Base-by-base conservation (phyloP, 2,329 filamentous ascomycete species). In the Xylaria sp. region DNA sequence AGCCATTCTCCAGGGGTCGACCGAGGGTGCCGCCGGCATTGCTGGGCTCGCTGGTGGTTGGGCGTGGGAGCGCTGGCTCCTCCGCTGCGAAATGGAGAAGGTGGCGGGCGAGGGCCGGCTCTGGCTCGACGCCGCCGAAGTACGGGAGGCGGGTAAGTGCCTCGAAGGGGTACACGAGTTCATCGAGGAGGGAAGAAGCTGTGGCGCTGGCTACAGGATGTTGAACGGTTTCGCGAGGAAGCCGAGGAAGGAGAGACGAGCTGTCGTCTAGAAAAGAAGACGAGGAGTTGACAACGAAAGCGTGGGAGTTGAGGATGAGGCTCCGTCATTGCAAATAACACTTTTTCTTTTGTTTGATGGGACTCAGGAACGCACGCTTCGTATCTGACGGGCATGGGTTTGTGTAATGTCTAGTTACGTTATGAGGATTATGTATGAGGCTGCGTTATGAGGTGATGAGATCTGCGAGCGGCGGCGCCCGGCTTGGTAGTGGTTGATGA, bases 41-140 rank as follows among this genome's bases (percentile, higher is more conserved):
- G 91, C 92, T 13, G 94, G 94, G 23, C 82, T 98, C 46, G 89
- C 95, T 0, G 96, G 93, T 4, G 90, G 91, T 30, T 96, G 94
- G 90, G 90, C 90, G 78, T 99, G 94, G 95, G 96, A 99, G 86
- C 92, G 93, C 78, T 99, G 96, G 96, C 87, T 98, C 79, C 82
- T 97, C 72, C 93, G 93, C 76, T 87, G 95, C 75, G 92, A 96
- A 82, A 87, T 91, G 81, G 94, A 97, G 83, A 96, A 87, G 79
- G 84, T 84, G 4, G 84, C 93, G 76, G 91, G 92, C 30, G 90
- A 93, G 77, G 79, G 86, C 69, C 80, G 86, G 12, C 82, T 89
- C 28, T 81, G 80, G 4, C 85, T 88, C 73, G 87, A 85, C 10
- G 82, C 85, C 25, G 78, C 81, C 52, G 83, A 85, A 56, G 83